Evolutionary conservation across 495 filamentous ascomycete genomes (phyloP), one percentile per base, ranked within the genome.

Genomic region (Podospora fimiseda): DNA sequence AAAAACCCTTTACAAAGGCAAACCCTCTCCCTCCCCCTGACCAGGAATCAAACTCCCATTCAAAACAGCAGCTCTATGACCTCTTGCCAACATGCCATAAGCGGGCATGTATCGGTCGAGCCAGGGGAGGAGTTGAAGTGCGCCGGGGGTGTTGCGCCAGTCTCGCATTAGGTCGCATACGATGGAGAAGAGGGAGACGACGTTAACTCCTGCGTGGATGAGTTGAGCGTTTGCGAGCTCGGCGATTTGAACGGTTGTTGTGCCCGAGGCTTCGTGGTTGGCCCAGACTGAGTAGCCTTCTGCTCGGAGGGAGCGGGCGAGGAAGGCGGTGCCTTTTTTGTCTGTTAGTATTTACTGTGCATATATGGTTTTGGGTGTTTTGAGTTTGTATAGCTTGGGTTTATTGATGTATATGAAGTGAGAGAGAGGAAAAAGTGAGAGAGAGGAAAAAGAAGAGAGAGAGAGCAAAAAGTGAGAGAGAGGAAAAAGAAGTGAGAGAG

Each of bases 221-320:
- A 91, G 86, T 9, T 84, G 76, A 20, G 74, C 67, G 61, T 90
- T 89, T 8, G 81, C 73, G 43, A 82, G 76, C 36, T 80, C 76
- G 19, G 68, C 63, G 49, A 71, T 60, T 33, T 70, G 67, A 23
- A 73, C 68, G 30, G 62, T 54, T 18, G 76, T 73, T 53, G 83
- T 65, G 2, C 86, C 86, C 9, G 75, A 80, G 2, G 84, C 86
- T 53, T 91, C 86, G 41, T 83, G 77, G 70, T 88, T 89, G 59
- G 85, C 86, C 61, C 75, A 89, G 43, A 91, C 87, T n/a, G 79
- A 76, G 64, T 88, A 91, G 21, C 87, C 87, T 20, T 80, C 87
- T 13, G 80, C 76, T 30, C 81, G 70, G 2, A 90, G 79, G 0
- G 84, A 87, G 37, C 89, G 77, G 1, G 87, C 84, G 20, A 88